These are phyloP conservation scores for Talaromyces trachyspermus DNA, from an alignment of 495 filamentous ascomycete genomes.

Conservation along the genomic window DNA sequence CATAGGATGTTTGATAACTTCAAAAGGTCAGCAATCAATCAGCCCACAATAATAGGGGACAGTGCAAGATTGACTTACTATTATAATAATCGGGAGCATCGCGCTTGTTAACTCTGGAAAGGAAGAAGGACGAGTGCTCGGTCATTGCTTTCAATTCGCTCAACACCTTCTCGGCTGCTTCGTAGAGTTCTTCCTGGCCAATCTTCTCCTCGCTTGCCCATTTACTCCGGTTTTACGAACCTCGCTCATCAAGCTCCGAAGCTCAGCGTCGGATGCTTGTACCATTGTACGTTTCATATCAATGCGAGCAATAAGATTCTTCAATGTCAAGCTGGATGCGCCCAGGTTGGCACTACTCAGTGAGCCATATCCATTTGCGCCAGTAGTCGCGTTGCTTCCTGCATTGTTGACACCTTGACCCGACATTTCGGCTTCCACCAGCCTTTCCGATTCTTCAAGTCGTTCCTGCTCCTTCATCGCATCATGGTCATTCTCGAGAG, in stretches of 20 bases:
- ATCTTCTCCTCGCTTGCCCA: conserved; percentile 98
- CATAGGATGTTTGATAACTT: conserved; percentile 97
- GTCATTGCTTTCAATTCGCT: conserved; percentile 94
- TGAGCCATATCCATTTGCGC: conserved; percentile 62
- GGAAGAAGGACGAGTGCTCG: conserved; percentile 88
- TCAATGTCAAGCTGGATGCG: conserved; percentile 92
- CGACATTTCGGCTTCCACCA: conserved; percentile 87
- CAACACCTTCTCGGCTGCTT: conserved; percentile 90
- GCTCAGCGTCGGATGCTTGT: conserved; percentile 81
- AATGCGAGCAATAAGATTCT: conserved; percentile 92
- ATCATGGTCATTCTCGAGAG: conserved; percentile 86
- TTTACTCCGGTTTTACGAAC: conserved; percentile 96
- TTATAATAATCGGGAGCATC: conserved; percentile 94
- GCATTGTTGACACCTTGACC: conserved; percentile 52
- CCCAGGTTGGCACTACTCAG: conserved; percentile 90
- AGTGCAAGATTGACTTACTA: conserved; percentile 44
- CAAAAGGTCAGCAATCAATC: neutral
- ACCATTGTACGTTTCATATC: conserved; percentile 86
- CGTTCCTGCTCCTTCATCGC: conserved; percentile 98
- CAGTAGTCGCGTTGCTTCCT: conserved; percentile 39
- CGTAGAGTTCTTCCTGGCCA: conserved; percentile 95
- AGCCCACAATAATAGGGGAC: conserved; percentile 3
- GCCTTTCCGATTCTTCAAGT: conserved; percentile 90
- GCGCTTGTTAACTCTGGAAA: conserved; percentile 88
- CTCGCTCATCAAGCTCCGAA: conserved; percentile 88